Evolutionary conservation across 2,329 filamentous ascomycete species (phyloP).

Genomic region (Fusarium compactum): DNA sequence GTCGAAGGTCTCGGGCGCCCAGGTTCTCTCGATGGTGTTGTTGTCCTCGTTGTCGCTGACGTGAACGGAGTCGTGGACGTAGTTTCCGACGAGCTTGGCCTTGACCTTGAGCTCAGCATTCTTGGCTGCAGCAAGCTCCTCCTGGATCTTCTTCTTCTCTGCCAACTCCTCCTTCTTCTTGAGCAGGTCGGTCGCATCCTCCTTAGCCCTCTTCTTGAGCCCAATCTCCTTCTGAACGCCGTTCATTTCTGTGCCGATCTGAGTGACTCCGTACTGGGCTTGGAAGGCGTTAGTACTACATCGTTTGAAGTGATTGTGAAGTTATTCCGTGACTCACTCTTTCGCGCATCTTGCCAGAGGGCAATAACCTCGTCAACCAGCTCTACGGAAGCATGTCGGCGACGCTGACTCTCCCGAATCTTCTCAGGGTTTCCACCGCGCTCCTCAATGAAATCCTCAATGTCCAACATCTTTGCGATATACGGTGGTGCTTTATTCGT

Average conservation of each 20-base stretch:
- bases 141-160: slow-evolving; percentile 83
- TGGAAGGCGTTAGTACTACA: slow-evolving; percentile 24
- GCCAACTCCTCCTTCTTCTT: slow-evolving; percentile 82
- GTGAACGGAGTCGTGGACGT: slow-evolving; percentile 87
- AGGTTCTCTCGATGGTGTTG: slow-evolving; percentile 81
- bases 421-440: slow-evolving; percentile 91
- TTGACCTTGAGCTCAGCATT: slow-evolving; percentile 79
- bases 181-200: slow-evolving; percentile 84
- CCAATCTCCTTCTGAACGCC: slow-evolving; percentile 90
- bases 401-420: slow-evolving; percentile 91
- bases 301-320: slow-evolving; percentile 1
- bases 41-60: slow-evolving; percentile 89
- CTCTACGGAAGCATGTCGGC: slow-evolving; percentile 82
- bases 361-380: slow-evolving; percentile 91
- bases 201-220: slow-evolving; percentile 93
- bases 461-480: slow-evolving; percentile 73
- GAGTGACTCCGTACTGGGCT: slow-evolving; percentile 80
- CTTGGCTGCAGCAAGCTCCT: slow-evolving; percentile 81
- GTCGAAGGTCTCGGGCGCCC: slow-evolving; percentile 80
- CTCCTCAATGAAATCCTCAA: slow-evolving; percentile 83
- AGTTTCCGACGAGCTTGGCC: slow-evolving; percentile 78
- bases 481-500: slow-evolving; percentile 34
- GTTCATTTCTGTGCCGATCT: slow-evolving; percentile 88
- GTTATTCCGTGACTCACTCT: slow-evolving; percentile 59
- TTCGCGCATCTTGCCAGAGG: slow-evolving; percentile 86